phyloP scores from a whole-genome alignment of 768 basidiomycete genomes.

The Podaxis pistillaris region DNA sequence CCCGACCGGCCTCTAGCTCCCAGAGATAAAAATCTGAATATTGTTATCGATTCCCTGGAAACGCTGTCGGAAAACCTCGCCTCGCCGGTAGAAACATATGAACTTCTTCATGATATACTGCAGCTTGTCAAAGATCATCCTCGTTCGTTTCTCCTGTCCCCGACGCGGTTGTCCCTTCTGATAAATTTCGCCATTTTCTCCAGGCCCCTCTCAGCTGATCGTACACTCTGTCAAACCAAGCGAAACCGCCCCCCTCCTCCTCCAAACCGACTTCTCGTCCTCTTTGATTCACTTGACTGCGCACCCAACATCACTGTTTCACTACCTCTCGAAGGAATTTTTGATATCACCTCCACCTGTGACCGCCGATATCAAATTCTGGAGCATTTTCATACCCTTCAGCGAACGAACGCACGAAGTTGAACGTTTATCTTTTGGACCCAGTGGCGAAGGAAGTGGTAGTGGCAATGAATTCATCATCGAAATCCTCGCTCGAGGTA shows the following conservation, averaged over 20 bases:
- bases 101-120: constrained; percentile 49
- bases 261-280: constrained; percentile 62
- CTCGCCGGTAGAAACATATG: constrained; percentile 52
- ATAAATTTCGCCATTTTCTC: constrained; percentile 6
- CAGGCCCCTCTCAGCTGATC: constrained; percentile 57
- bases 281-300: constrained; percentile 62
- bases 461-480: constrained; percentile 51
- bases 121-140: constrained; percentile 42
- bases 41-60: constrained; percentile 74
- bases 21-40: constrained; percentile 50
- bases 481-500: constrained; percentile 56
- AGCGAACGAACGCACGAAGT: constrained; percentile 60
- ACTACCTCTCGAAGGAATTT: constrained; percentile 67
- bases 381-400: constrained; percentile 72
- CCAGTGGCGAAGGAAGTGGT: constrained; percentile 49
- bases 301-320: constrained; percentile 69
- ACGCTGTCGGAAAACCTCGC: constrained; percentile 58
- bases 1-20: constrained; percentile 15
- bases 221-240: constrained; percentile 54
- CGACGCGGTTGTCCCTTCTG: neutral
- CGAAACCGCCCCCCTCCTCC: constrained; percentile 51
- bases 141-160: constrained; percentile 37
- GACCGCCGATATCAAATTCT: constrained; percentile 69
- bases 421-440: constrained; percentile 59
- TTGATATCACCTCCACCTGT: constrained; percentile 68